Evolutionary conservation across 768 basidiomycete species (phyloP), one percentile per base, ranked within the genome.

Genomic region (Phaffia australis): DNA sequence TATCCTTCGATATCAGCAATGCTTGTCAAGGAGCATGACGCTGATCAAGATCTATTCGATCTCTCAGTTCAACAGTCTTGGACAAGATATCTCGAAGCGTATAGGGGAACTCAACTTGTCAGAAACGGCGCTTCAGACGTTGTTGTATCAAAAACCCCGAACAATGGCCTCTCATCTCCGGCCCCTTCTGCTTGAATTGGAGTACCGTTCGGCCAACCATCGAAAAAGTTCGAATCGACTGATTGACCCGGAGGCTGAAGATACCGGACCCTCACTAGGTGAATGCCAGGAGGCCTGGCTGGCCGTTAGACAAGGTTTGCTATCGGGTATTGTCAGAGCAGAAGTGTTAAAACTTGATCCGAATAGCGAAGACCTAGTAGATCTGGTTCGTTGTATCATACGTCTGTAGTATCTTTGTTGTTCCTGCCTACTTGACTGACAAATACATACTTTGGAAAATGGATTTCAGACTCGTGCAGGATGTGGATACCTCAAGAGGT

Each of bases 1-100:
- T 75, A 79, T 95, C n/a, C 81, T 99, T 35, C 85, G 95, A 27
- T 98, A 93, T 77, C 94, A 95, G 73, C 95, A 99, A 76, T 99
- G 95, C 75, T 87, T 98, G 83, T 95, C 91, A 0, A 84, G 95
- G 30, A 88, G 90, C 14, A 97, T 98, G 94, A 98, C 93, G 0
- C 81, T 99, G 54, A 89, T 98, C 79, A 94, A 89, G 77, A 93
- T 98, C 85, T 92, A 87, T 77, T 97, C 95, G 72, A 85, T 94
- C 7, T 87, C 86, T 5, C 87, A 88, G 9, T 79, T 98, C 7
- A 81, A 87, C 50, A 84, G 87, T 0, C 80, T 95, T 15, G 84
- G 87, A 0, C 78, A 82, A 4, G 94, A 98, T 71, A 82, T 94
- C 25, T 81, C 82, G 1, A 87, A 82, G 71, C 82, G 87, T 14